A percentile compares a stretch with the other conserved stretches of the same genome.
These are phyloP conservation scores for Colletotrichum tamarilloi DNA, from an alignment of 2,329 filamentous ascomycete genomes.

Conservation along the genomic window DNA sequence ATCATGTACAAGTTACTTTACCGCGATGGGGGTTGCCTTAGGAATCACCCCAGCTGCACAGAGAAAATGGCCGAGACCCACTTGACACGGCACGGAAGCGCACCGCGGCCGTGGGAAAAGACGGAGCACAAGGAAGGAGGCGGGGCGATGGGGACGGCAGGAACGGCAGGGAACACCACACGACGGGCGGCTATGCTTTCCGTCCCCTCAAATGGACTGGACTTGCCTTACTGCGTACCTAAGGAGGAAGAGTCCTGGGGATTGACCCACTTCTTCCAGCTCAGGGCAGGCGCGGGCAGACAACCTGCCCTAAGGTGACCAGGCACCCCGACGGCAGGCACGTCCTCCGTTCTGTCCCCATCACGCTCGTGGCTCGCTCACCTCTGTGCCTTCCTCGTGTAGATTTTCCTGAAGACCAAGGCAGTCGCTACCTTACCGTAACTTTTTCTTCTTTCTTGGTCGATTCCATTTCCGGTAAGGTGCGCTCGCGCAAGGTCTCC, in stretches of 20 bases:
- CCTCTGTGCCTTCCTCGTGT: too few species aligned
- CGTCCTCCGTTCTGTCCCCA: too few species aligned
- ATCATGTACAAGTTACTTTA: neutral
- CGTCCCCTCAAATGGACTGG: neutral
- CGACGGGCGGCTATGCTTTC: neutral
- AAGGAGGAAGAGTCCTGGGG: too few species aligned
- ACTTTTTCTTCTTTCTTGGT: neutral
- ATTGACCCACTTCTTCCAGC: neutral
- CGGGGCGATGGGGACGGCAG: neutral
- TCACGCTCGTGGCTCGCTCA: too few species aligned
- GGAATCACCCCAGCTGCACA: neutral
- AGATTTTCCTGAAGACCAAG: too few species aligned
- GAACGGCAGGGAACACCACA: constrained; percentile 1
- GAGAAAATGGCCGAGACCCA: constrained; percentile 9
- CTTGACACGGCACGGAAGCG: constrained; percentile 15
- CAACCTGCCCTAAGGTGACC: too few species aligned
- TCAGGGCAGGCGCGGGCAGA: neutral
- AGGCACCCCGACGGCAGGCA: too few species aligned
- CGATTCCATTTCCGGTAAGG: neutral
- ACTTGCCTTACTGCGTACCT: too few species aligned
- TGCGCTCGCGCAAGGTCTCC: neutral
- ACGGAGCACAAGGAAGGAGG: neutral
- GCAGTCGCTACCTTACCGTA: neutral
- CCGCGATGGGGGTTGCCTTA: too few species aligned
- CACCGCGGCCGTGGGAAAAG: constrained; percentile 10